A percentile compares a stretch with the other conserved stretches of the same genome.
Conservation (phyloP, 768 basidiomycete species). For the Tulasnella sp. region DNA sequence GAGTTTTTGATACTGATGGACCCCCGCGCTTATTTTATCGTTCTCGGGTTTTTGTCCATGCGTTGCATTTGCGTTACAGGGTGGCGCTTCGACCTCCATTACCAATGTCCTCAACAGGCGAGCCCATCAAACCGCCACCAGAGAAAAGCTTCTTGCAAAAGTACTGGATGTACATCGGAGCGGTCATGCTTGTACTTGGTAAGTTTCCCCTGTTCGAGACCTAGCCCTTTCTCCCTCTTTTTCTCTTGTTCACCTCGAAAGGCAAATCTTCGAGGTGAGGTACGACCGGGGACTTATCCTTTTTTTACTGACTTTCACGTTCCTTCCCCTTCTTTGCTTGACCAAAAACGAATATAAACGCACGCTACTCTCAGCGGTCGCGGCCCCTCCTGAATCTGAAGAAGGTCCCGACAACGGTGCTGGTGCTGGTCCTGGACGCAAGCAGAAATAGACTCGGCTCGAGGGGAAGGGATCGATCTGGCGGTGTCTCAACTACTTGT, state of each 20-base stretch:
- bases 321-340: background rate
- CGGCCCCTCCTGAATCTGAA: background rate
- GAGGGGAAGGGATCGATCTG: too few relatives aligned
- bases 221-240: background rate
- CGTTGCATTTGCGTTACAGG: slow-evolving; percentile 33
- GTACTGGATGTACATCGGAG: slow-evolving; percentile 79
- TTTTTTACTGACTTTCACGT: background rate
- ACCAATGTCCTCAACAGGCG: slow-evolving; percentile 56
- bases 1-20: background rate
- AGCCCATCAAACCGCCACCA: slow-evolving; percentile 47
- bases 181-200: slow-evolving; percentile 45
- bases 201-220: background rate
- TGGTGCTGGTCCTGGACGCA: background rate
- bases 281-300: background rate
- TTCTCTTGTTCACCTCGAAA: background rate
- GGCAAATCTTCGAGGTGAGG: background rate
- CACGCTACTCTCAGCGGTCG: background rate
- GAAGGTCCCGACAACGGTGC: slow-evolving; percentile 3
- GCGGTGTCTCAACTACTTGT: too few relatives aligned
- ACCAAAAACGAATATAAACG: background rate
- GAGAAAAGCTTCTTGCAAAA: slow-evolving; percentile 82
- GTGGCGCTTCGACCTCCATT: slow-evolving; percentile 63
- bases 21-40: slow-evolving; percentile 6
- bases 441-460: background rate
- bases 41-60: background rate